Evolutionary conservation across 1,284 basidiomycete genomes (phyloP).

Genomic region (Takashimella koratensis): DNA sequence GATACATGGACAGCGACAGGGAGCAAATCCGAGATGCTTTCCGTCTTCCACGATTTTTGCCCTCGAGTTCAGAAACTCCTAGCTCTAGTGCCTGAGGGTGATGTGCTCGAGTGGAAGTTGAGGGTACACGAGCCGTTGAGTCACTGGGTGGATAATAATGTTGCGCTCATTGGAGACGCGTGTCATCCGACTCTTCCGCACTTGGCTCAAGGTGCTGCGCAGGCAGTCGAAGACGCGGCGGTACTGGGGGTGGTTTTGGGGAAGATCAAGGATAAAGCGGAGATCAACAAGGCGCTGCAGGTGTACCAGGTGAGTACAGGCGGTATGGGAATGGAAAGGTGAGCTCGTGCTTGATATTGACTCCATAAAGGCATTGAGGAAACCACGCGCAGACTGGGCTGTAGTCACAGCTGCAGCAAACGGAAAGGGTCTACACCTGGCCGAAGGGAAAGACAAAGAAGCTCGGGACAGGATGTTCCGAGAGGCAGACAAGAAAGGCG

Average conservation of each 20-base stretch:
- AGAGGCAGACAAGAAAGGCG: constrained; percentile 17
- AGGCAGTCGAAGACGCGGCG: constrained; percentile 47
- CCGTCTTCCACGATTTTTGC: constrained; percentile 44
- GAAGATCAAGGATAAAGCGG: constrained; percentile 35
- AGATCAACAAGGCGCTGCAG: constrained; percentile 39
- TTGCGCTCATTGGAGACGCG: constrained; percentile 36
- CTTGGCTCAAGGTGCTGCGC: constrained; percentile 46
- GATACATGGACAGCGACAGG: constrained; percentile 46
- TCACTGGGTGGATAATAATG: constrained; percentile 41
- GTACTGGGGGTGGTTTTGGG: constrained; percentile 43
- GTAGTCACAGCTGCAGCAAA: constrained; percentile 42
- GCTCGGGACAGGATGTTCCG: constrained; percentile 28
- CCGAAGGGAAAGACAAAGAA: constrained; percentile 28
- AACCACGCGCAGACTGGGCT: constrained; percentile 46
- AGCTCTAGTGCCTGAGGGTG: constrained; percentile 39
- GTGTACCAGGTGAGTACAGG: constrained; percentile 34
- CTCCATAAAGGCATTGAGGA: constrained; percentile 33
- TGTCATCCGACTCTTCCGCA: constrained; percentile 45
- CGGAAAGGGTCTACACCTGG: constrained; percentile 43
- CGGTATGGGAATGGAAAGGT: neutral
- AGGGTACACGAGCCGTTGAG: constrained; percentile 42
- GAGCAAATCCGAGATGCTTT: constrained; percentile 40
- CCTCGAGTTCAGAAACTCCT: constrained; percentile 47
- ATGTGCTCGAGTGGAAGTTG: constrained; percentile 48
- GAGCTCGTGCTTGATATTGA: neutral